Evolutionary conservation across 352 stramenopile genomes (phyloP), one percentile per base, ranked within the genome.

Genomic region (Pythium scleroteichum): DNA sequence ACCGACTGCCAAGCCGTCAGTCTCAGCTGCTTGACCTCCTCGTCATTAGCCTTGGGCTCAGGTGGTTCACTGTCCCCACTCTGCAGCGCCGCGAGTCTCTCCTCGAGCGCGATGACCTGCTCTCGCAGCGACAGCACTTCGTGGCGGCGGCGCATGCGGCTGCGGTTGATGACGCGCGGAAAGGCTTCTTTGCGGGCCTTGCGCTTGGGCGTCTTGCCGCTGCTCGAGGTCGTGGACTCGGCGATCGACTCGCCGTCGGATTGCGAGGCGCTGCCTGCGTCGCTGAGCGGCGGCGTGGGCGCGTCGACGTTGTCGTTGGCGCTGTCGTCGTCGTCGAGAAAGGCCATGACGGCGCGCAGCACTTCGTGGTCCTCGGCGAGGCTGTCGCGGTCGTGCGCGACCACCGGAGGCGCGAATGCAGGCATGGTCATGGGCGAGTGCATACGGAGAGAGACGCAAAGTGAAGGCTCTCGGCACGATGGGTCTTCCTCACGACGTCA

Each of bases 101-200:
- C 68, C 23, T 77, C 44, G 22, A 80, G 42, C 12, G 66, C 53
- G 22, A 72, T 56, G 6, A 66, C 24, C 14, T 75, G 51, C 0
- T 40, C 45, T 32, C 60, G 46, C 19, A 80, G 48, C 24, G 56
- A 47, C 14, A 62, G 40, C 4, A 80, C 40, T 38, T 80, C 69
- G 8, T 78, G 59, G 41, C 69, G 76, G 27, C 66, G 69, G 5
- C 69, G 72, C 49, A 69, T 68, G 53, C 69, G 75, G 1, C 61
- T 69, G 19, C 54, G 53, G 29, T 60, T 60, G 22, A 60, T 42
- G 26, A 53, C 41, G 4, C 29, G 41, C n/a, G 53, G 55, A 7
- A 4, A 6, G 7, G 33, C 33, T 12, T 33, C n/a, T 24, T 46
- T 46, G 4, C 35, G 22, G 0, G 32, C 22, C 9, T 16, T 9